Evolutionary conservation across 2,329 filamentous ascomycete genomes (phyloP).

Genomic region (Ceratocystis albifundus): DNA sequence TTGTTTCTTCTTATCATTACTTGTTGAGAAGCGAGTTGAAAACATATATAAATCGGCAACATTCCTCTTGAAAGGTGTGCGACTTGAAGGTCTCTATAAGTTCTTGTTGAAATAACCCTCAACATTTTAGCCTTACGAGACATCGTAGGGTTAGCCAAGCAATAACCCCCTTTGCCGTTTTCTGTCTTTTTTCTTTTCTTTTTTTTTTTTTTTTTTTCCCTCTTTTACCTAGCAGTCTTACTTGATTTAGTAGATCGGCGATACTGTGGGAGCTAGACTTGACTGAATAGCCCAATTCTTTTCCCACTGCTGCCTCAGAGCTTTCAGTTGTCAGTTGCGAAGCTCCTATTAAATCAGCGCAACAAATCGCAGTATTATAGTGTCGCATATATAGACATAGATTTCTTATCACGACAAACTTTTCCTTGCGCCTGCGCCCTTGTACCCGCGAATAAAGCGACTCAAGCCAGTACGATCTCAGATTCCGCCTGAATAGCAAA

Average conservation of each 20-base stretch:
- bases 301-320: too few relatives aligned
- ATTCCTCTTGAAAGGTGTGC: neutral
- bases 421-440: neutral
- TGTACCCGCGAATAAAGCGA: neutral
- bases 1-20: neutral
- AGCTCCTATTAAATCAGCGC: neutral
- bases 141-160: neutral
- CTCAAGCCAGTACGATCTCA: neutral
- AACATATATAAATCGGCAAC: neutral
- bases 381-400: neutral
- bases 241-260: too few relatives aligned
- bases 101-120: neutral
- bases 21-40: neutral
- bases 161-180: neutral
- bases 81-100: neutral
- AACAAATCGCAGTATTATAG: neutral
- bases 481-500: neutral
- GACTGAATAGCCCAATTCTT: too few relatives aligned
- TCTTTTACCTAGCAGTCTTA: too few relatives aligned
- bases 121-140: neutral
- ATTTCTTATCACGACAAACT: neutral
- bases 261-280: too few relatives aligned
- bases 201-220: too few relatives aligned
- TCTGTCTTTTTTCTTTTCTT: too few relatives aligned
- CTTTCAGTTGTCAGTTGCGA: too few relatives aligned